Evolutionary conservation across 768 basidiomycete genomes (phyloP).

Genomic region (Suillus luteus): DNA sequence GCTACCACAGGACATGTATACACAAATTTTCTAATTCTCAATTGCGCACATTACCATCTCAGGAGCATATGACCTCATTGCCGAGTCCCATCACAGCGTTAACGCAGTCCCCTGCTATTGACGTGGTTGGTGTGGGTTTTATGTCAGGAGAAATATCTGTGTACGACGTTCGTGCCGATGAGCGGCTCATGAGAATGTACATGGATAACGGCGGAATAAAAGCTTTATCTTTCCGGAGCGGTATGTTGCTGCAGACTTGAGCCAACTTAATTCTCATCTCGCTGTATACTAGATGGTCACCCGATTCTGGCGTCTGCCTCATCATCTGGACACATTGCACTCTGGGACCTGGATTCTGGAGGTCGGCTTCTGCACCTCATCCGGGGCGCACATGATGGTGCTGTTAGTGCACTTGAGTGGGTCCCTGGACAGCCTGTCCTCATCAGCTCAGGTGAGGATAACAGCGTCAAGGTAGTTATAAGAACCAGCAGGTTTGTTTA

Average conservation of each 20-base stretch:
- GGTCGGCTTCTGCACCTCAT: slow-evolving; percentile 84
- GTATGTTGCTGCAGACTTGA: slow-evolving; percentile 43
- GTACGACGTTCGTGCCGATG: slow-evolving; percentile 89
- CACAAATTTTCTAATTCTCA: slow-evolving; percentile 67
- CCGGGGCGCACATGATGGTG: slow-evolving; percentile 86
- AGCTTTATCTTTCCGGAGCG: slow-evolving; percentile 83
- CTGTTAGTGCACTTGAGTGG: slow-evolving; percentile 85
- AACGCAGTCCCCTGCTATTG: slow-evolving; percentile 92
- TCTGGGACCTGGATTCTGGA: slow-evolving; percentile 89
- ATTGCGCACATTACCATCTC: slow-evolving; percentile 45
- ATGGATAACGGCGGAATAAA: slow-evolving; percentile 86
- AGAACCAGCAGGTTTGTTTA: not conserved
- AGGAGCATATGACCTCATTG: slow-evolving; percentile 30
- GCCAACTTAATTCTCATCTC: not conserved
- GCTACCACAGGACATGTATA: slow-evolving; percentile 65
- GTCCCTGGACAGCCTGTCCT: slow-evolving; percentile 90
- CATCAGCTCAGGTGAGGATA: slow-evolving; percentile 90
- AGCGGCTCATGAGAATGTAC: slow-evolving; percentile 83
- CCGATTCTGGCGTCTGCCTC: slow-evolving; percentile 88
- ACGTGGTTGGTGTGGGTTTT: slow-evolving; percentile 93
- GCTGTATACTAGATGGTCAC: slow-evolving; percentile 64
- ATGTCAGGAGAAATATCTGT: slow-evolving; percentile 85
- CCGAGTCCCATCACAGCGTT: slow-evolving; percentile 68
- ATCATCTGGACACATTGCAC: slow-evolving; percentile 82
- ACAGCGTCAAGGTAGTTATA: slow-evolving; percentile 81